Evolutionary conservation across 768 basidiomycete species (phyloP).

Genomic region (Saitozyma sp.): DNA sequence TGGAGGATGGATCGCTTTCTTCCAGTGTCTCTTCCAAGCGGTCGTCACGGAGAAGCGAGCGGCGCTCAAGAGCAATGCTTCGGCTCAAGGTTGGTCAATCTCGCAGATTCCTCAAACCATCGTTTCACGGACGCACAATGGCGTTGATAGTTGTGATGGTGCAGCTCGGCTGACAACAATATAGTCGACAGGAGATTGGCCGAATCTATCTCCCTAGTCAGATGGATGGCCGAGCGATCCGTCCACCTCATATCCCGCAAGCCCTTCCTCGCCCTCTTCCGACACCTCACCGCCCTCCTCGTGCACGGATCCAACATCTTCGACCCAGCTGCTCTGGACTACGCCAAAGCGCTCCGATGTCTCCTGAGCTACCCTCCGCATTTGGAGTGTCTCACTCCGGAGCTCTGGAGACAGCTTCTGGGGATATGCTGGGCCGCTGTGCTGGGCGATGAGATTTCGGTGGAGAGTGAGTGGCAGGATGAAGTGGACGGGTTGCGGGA

Average conservation of each 20-base stretch:
- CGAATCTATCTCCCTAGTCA: constrained; percentile 66
- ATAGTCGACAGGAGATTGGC: constrained; percentile 62
- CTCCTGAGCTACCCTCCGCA: constrained; percentile 71
- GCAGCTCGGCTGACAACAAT: neutral
- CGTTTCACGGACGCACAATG: neutral
- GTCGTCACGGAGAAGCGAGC: constrained; percentile 66
- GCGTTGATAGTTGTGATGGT: neutral
- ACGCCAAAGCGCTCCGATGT: constrained; percentile 71
- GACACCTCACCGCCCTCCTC: constrained; percentile 66
- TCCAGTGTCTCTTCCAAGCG: constrained; percentile 69
- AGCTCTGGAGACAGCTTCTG: constrained; percentile 68
- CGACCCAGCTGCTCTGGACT: constrained; percentile 70
- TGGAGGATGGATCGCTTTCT: constrained; percentile 65
- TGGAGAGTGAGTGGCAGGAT: constrained; percentile 48
- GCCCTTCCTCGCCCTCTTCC: constrained; percentile 62
- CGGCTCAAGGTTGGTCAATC: constrained; percentile 27
- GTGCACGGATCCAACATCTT: constrained; percentile 61
- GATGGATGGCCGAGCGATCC: constrained; percentile 70
- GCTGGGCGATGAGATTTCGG: constrained; percentile 60
- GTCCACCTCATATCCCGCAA: constrained; percentile 62
- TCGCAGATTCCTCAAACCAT: neutral
- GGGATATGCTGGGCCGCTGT: constrained; percentile 75
- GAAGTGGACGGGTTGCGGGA: constrained; percentile 22
- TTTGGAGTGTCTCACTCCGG: constrained; percentile 69
- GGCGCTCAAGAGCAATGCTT: constrained; percentile 53